Conservation (phyloP, 2,329 filamentous ascomycete genomes). For the Rhytidhysteron rufulum region DNA sequence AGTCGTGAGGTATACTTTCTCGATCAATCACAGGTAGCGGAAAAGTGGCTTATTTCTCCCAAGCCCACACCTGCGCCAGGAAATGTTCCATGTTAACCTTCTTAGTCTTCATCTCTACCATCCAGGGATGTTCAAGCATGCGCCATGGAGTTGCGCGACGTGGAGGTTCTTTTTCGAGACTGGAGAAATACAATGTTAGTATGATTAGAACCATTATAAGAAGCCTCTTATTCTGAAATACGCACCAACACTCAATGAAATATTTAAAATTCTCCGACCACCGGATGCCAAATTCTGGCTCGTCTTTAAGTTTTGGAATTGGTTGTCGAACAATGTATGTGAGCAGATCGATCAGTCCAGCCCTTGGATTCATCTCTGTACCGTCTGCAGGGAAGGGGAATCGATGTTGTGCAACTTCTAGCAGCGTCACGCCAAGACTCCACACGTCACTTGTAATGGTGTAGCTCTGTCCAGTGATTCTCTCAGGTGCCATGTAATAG, state of each 20-base stretch:
- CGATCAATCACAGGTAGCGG: too few species aligned
- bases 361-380: constrained; percentile 89
- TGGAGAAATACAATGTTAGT: too few species aligned
- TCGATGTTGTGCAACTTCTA: constrained; percentile 98
- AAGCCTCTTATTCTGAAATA: constrained; percentile 21
- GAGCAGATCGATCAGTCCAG: constrained; percentile 88
- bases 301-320: constrained; percentile 93
- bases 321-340: constrained; percentile 97
- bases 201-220: constrained; percentile 18
- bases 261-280: constrained; percentile 99
- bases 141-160: constrained; percentile 93
- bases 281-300: constrained; percentile 80
- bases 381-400: constrained; percentile 98
- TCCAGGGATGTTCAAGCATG: constrained; percentile 99
- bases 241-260: constrained; percentile 98
- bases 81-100: constrained; percentile 98
- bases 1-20: too few species aligned
- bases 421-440: constrained; percentile 91
- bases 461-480: constrained; percentile 95
- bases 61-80: constrained; percentile 92
- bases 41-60: constrained; percentile 74
- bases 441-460: constrained; percentile 98
- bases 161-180: constrained; percentile 87
- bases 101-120: constrained; percentile 92
- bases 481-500: constrained; percentile 98